Conservation (phyloP, 2,329 filamentous ascomycete genomes). For the Triangularia setosa region DNA sequence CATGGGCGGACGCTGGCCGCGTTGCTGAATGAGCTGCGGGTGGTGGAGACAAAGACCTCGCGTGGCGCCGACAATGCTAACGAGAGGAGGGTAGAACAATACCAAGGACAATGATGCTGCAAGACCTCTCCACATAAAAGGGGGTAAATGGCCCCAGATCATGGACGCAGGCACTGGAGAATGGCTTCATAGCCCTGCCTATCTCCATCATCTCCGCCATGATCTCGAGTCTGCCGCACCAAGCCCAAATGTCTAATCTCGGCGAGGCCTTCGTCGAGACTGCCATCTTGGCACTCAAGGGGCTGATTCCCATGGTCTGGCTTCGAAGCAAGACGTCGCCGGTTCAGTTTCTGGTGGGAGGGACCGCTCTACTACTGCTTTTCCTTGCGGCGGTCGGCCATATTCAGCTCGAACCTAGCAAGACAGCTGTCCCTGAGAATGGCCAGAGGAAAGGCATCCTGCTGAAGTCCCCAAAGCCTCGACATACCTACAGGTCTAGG, state of each 20-base stretch:
- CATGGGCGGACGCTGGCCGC: neutral
- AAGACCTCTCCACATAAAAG: neutral
- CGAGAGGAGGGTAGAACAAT: neutral
- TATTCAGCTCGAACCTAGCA: neutral
- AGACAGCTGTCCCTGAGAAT: neutral
- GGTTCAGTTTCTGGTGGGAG: slow-evolving; percentile 17
- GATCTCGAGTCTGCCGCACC: neutral
- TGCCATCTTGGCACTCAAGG: slow-evolving; percentile 16
- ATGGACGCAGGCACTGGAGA: neutral
- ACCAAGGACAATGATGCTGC: neutral
- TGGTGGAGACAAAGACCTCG: neutral
- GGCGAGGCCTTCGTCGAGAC: slow-evolving; percentile 14
- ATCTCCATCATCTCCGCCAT: neutral
- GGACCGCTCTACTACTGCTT: neutral
- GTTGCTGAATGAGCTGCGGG: neutral
- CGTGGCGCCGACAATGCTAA: neutral
- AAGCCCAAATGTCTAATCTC: neutral
- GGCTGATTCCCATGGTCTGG: slow-evolving; percentile 21
- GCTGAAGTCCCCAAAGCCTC: neutral
- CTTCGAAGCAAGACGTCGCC: slow-evolving; percentile 19
- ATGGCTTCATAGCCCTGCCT: neutral
- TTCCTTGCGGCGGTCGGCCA: slow-evolving; percentile 1
- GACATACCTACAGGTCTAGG: neutral
- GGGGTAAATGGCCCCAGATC: neutral
- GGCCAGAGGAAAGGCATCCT: neutral